Conservation (phyloP, 129 eudicot genomes). For the Apium graveolens region DNA sequence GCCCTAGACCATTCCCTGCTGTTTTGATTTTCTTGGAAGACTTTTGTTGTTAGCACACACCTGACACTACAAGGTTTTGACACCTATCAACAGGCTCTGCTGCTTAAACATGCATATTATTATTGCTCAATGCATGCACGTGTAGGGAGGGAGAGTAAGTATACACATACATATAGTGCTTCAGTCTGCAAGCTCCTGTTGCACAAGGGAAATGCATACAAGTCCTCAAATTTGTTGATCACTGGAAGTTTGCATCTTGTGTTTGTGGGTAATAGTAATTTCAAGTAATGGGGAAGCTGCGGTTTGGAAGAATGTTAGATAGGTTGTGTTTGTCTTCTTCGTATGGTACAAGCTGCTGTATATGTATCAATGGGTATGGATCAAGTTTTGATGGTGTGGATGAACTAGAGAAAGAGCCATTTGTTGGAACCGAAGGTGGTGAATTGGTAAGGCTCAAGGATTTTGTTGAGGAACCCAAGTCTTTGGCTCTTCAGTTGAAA, state of each 20-base stretch:
- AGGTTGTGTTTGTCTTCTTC: constrained; percentile 47
- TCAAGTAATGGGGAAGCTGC: constrained; percentile 48
- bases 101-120: background rate
- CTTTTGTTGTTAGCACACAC: background rate
- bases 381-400: constrained; percentile 25
- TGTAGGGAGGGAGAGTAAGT: constrained; percentile 1
- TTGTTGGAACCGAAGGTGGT: constrained; percentile 27
- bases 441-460: constrained; percentile 51
- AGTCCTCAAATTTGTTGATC: background rate
- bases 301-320: constrained; percentile 55
- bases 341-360: constrained; percentile 47
- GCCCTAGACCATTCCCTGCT: background rate
- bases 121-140: constrained; percentile 5
- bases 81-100: background rate
- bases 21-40: background rate
- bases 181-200: background rate
- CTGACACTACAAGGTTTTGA: background rate
- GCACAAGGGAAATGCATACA: background rate
- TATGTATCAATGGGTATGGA: constrained; percentile 39
- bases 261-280: background rate
- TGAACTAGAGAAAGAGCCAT: constrained; percentile 50
- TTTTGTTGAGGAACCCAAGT: constrained; percentile 51
- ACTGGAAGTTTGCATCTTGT: background rate
- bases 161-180: background rate
- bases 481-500: constrained; percentile 75